Percentiles rank a stretch among this genome's conserved stretches.
These are phyloP conservation scores for Fusarium sulawesiense DNA, from an alignment of 2,329 filamentous ascomycete species.

Conservation along the genomic window DNA sequence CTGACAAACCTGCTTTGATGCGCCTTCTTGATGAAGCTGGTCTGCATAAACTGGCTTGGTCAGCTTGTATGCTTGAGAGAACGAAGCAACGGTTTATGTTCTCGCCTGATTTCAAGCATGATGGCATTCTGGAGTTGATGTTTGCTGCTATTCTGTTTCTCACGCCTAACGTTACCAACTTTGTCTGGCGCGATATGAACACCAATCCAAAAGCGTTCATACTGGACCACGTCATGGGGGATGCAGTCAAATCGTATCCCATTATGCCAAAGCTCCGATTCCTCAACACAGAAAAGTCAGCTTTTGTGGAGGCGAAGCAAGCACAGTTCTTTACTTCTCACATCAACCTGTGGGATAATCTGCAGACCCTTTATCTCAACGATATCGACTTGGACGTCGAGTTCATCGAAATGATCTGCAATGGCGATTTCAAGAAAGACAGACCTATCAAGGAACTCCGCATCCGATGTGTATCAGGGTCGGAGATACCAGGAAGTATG, in stretches of 20 bases:
- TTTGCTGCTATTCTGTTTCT: conserved; percentile 29
- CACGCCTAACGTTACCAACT: conserved; percentile 21
- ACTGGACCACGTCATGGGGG: conserved; percentile 4
- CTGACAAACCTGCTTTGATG: conserved; percentile 20
- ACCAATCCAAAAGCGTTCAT: conserved; percentile 20
- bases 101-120: conserved; percentile 29
- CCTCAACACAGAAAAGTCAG: conserved; percentile 20
- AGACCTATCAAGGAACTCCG: conserved; percentile 20
- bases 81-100: conserved; percentile 26
- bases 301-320: not conserved
- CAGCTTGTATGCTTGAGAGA: conserved; percentile 19
- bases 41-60: conserved; percentile 21
- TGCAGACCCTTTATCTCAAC: conserved; percentile 15
- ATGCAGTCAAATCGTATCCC: not conserved
- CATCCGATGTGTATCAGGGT: conserved; percentile 9
- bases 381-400: conserved; percentile 26
- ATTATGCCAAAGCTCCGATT: conserved; percentile 19
- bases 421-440: conserved; percentile 15
- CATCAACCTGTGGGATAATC: conserved; percentile 25
- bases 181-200: conserved; percentile 25
- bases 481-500: not conserved
- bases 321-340: conserved; percentile 29
- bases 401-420: conserved; percentile 16
- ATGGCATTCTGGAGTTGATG: conserved; percentile 28
- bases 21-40: conserved; percentile 7